Base-by-base conservation (phyloP, 306 rosid species). In the Vigna unguiculata region DNA sequence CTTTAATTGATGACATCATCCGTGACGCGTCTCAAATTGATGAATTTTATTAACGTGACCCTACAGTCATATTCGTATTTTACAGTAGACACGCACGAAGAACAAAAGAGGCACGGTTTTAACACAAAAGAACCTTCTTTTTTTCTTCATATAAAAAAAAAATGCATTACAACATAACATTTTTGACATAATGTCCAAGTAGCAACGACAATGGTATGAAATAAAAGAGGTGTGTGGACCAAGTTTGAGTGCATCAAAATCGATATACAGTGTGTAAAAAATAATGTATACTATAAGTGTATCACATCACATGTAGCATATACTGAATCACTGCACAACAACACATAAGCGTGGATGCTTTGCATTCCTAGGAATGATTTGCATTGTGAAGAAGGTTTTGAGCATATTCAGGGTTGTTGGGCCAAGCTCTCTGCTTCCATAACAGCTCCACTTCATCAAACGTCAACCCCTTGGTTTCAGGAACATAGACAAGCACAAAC, bases 381-480 rank as follows among this genome's bases (percentile, higher is more conserved):
- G 72, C 74, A 19, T 11, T 63, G 74, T 85, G 83, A 81, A 93
- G 87, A 67, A 91, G 96, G 72, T 73, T 76, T 47, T 81, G 83
- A 30, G 91, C 77, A 76, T 43, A 11, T 43, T 62, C 59, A 9
- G 77, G 68, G 80, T 78, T 82, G 36, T 77, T 81, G 40, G 96
- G 91, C 87, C 89, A 75, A 66, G 97, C 98, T 76, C 86, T 93
- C 72, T 86, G 85, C 85, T 88, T 93, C 98, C 98, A 93, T 55
- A 93, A 81, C 69, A 53, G 62, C 82, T 88, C 98, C 77, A 93
- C 97, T 80, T 93, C 98, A 89, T 91, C 96, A 78, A 93, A 93
- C 12, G 96, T 86, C 81, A 93, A 81, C 22, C 98, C 98, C 72
- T 93, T 86, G 16, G 98, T 93, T 83, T 93, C 98, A 2, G 98